Percentiles rank a stretch among this genome's conserved stretches.
Conservation (phyloP, 768 basidiomycete genomes). For the Serendipita sp. region DNA sequence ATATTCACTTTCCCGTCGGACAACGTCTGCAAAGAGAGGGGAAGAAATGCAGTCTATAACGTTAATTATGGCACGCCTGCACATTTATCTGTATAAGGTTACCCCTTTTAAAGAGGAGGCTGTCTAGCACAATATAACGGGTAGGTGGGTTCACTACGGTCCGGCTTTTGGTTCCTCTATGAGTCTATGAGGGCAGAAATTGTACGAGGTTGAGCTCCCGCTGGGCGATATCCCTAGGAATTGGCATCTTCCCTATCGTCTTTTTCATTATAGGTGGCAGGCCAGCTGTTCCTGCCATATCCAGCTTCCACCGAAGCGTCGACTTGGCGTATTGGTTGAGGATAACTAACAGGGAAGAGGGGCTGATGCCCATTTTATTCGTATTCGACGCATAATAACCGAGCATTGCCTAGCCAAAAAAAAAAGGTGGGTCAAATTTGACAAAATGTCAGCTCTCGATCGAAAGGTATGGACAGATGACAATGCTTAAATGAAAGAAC, state of each 20-base stretch:
- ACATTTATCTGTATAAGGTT: too few relatives aligned
- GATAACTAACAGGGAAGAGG: slow-evolving; percentile 21
- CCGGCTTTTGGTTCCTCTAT: too few relatives aligned
- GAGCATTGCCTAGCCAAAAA: slow-evolving; percentile 19
- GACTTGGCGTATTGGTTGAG: slow-evolving; percentile 25
- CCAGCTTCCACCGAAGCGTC: slow-evolving; percentile 12
- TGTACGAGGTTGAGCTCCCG: neutral
- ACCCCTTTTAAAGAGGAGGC: too few relatives aligned
- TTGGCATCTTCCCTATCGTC: slow-evolving; percentile 36
- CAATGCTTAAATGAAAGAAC: neutral
- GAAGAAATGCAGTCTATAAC: too few relatives aligned
- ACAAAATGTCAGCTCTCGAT: slow-evolving; percentile 22
- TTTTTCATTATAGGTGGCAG: slow-evolving; percentile 27
- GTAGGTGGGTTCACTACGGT: too few relatives aligned
- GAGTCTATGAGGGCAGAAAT: too few relatives aligned
- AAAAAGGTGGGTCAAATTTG: slow-evolving; percentile 42
- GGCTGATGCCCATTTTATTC: slow-evolving; percentile 16
- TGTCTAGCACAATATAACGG: too few relatives aligned
- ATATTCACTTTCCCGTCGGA: too few relatives aligned
- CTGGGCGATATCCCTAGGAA: slow-evolving; percentile 14
- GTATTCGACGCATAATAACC: slow-evolving; percentile 27
- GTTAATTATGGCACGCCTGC: too few relatives aligned
- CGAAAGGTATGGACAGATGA: neutral
- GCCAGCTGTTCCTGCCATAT: slow-evolving; percentile 11
- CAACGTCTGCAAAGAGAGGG: too few relatives aligned